Base-by-base conservation (phyloP, 2,329 filamentous ascomycete species). In the Pseudocercospora crystallina region DNA sequence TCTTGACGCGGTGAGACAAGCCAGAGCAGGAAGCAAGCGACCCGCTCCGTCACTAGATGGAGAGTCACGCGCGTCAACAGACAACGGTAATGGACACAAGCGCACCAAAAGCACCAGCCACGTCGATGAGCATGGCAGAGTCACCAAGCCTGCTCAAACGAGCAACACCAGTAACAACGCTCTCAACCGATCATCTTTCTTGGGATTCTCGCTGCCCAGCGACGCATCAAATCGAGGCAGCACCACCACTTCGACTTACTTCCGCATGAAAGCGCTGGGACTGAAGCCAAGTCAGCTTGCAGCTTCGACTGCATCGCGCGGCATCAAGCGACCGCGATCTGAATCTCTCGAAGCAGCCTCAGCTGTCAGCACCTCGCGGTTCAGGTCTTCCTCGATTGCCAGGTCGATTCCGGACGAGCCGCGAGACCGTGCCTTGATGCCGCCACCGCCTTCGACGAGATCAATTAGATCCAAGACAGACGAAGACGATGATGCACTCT, bases 231-330 rank as follows among this genome's bases (percentile, higher is more conserved):
- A 53, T 11, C 41, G 42, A 32, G 47, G 52, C n/a, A 73, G 76
- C 59, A 46, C 52, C 8, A 79, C 76, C 0, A 69, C 73, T 26
- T 74, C 75, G 0, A 74, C 75, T 43, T 81, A 77, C 62, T 81
- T 80, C 66, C 66, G 70, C 37, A 66, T 80, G 29, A 75, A 76
- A 46, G 76, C 76, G 1, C 64, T 74, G 58, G 78, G 77, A 8
- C 64, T 79, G 39, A 71, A 76, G 54, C 70, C 69, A 45, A 71
- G 76, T 49, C 66, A 67, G n/a, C 47, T 49, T 34, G 50, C 43
- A 5, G 35, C 38, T 12, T 17, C 15, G n/a, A 41, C 32, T 32
- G 41, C 44, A 8, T 17, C 40, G 13, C 61, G 61, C 11, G 61
- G 58, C 10, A 57, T 43, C 29, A 65, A 65, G 48, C 54, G 62